Conservation (phyloP, 768 basidiomycete species). For the Pisolithus sp. region DNA sequence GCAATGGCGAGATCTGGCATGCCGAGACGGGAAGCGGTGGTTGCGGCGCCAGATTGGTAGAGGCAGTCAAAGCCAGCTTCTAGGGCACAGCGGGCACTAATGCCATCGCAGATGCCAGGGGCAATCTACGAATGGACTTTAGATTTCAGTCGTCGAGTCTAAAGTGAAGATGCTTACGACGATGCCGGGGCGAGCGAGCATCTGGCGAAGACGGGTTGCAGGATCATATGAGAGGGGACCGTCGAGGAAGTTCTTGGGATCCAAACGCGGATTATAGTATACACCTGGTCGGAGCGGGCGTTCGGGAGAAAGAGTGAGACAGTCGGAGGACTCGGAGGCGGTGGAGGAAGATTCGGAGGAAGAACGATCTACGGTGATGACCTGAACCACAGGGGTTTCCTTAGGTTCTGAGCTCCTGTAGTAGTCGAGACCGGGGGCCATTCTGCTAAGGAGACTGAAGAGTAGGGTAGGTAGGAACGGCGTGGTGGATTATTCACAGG, state of each 20-base stretch:
- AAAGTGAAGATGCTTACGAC: slow-evolving; percentile 43
- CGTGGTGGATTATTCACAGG: slow-evolving; percentile 17
- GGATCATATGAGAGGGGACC: slow-evolving; percentile 65
- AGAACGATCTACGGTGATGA: slow-evolving; percentile 4
- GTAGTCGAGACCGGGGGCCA: slow-evolving; percentile 30
- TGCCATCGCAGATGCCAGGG: slow-evolving; percentile 76
- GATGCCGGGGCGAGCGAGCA: slow-evolving; percentile 67
- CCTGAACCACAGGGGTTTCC: neutral
- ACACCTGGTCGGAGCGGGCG: slow-evolving; percentile 47
- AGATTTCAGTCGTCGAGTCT: neutral
- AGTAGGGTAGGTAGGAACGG: slow-evolving; percentile 4
- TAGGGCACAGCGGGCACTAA: slow-evolving; percentile 72
- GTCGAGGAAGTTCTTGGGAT: slow-evolving; percentile 61
- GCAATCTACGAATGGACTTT: slow-evolving; percentile 41
- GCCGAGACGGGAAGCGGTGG: slow-evolving; percentile 72
- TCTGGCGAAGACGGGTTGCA: slow-evolving; percentile 64
- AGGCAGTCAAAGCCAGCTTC: slow-evolving; percentile 75
- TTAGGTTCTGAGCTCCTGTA: slow-evolving; percentile 16
- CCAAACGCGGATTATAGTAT: slow-evolving; percentile 62
- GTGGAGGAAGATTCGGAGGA: neutral
- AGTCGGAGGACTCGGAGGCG: slow-evolving; percentile 1
- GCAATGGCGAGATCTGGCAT: slow-evolving; percentile 78
- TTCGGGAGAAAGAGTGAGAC: slow-evolving; percentile 47
- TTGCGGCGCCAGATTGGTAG: slow-evolving; percentile 79
- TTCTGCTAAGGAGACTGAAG: slow-evolving; percentile 6